Percentiles rank a stretch among this genome's conserved stretches.
phyloP scores from a whole-genome alignment of 768 basidiomycete species.

The Strobilomyces dryophilus region DNA sequence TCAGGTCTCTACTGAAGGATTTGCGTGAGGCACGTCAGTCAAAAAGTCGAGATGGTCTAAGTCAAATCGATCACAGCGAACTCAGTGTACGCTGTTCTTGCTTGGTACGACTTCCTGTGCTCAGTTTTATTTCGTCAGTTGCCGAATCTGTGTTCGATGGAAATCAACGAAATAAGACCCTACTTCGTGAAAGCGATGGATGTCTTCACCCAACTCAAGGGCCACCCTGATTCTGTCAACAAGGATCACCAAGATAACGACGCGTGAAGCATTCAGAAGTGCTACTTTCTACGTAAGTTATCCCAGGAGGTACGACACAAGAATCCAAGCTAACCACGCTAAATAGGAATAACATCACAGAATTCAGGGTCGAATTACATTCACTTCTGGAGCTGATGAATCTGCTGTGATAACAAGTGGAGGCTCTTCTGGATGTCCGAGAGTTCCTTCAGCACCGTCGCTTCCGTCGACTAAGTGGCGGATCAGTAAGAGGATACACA shows the following conservation, averaged over 20 bases:
- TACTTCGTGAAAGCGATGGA: slow-evolving; percentile 84
- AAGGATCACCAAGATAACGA: slow-evolving; percentile 5
- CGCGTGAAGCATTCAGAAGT: neutral
- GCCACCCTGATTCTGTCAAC: slow-evolving; percentile 11
- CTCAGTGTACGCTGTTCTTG: slow-evolving; percentile 57
- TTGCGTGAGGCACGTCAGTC: slow-evolving; percentile 95
- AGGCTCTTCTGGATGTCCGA: slow-evolving; percentile 45
- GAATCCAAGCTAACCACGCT: neutral
- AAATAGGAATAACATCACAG: neutral
- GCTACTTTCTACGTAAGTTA: neutral
- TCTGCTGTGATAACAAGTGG: slow-evolving; percentile 33
- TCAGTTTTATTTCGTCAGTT: slow-evolving; percentile 42
- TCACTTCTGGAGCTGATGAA: slow-evolving; percentile 28
- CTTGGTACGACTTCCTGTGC: neutral
- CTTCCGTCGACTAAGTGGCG: slow-evolving; percentile 63
- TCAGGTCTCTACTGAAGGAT: slow-evolving; percentile 86
- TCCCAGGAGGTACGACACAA: neutral
- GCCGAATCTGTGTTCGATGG: slow-evolving; percentile 82
- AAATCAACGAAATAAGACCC: slow-evolving; percentile 91
- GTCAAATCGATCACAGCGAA: slow-evolving; percentile 75
- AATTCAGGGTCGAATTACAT: neutral
- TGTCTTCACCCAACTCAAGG: slow-evolving; percentile 54
- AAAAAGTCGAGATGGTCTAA: slow-evolving; percentile 84
- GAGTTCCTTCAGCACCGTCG: slow-evolving; percentile 62
- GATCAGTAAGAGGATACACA: slow-evolving; percentile 2